phyloP scores from a whole-genome alignment of 2,329 filamentous ascomycete genomes.

The Westerdykella ornata region DNA sequence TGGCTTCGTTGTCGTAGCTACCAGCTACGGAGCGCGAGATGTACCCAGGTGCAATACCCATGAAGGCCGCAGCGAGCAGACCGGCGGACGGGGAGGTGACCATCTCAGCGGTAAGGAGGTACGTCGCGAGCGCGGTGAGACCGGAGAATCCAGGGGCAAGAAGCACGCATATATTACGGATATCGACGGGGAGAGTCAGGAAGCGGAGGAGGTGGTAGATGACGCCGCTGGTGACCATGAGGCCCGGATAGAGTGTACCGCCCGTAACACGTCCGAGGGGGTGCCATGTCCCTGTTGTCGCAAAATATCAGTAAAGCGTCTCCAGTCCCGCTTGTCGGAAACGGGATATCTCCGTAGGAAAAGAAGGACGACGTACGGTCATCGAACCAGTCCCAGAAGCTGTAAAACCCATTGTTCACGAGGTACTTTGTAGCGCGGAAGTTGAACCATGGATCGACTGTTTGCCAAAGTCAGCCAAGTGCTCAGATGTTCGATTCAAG shows the following conservation, averaged over 20 bases:
- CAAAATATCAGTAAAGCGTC: conserved; percentile 1
- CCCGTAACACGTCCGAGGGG: conserved; percentile 96
- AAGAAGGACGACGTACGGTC: conserved; percentile 57
- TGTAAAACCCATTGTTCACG: conserved; percentile 93
- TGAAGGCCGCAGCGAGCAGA: conserved; percentile 87
- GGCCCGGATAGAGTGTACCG: conserved; percentile 94
- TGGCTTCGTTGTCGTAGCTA: conserved; percentile 99
- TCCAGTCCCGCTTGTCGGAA: not conserved
- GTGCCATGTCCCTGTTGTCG: conserved; percentile 76
- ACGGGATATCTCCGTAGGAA: not conserved
- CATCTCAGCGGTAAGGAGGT: conserved; percentile 96
- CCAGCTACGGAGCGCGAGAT: conserved; percentile 96
- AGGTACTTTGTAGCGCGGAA: conserved; percentile 98
- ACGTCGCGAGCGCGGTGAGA: conserved; percentile 84
- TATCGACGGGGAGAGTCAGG: conserved; percentile 88
- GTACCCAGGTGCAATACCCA: conserved; percentile 96
- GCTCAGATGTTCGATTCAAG: not conserved
- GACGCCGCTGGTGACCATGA: conserved; percentile 97
- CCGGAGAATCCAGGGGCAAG: conserved; percentile 93
- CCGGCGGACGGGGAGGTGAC: conserved; percentile 89
- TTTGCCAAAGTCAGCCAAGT: conserved; percentile 23
- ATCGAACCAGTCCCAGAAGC: conserved; percentile 99
- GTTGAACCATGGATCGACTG: conserved; percentile 99
- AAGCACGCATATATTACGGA: conserved; percentile 96
- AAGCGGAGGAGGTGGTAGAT: conserved; percentile 92